Percentiles rank a stretch among this genome's conserved stretches.
Conservation (phyloP, 1,284 basidiomycete genomes). For the Apiotrichum sp. region DNA sequence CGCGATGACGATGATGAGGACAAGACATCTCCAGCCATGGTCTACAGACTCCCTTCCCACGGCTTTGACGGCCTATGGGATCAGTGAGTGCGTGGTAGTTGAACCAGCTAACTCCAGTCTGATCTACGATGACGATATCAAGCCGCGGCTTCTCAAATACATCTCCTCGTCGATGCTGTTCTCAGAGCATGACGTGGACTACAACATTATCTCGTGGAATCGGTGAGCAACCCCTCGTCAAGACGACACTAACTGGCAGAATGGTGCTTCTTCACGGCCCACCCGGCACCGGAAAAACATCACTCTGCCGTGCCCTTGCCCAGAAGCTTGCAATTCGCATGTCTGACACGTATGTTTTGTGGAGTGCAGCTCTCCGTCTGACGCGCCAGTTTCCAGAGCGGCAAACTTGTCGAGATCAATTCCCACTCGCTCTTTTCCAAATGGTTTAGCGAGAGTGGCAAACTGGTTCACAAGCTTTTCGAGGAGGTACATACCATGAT, state of each 20-base stretch:
- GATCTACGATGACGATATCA: slow-evolving; percentile 85
- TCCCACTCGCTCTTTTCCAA: slow-evolving; percentile 92
- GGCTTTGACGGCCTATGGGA: slow-evolving; percentile 83
- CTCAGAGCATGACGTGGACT: slow-evolving; percentile 81
- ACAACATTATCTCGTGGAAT: slow-evolving; percentile 92
- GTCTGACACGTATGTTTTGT: slow-evolving; percentile 59
- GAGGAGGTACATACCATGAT: slow-evolving; percentile 76
- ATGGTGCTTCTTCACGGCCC: slow-evolving; percentile 92
- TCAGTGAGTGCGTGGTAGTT: slow-evolving; percentile 37
- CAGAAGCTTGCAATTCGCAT: slow-evolving; percentile 92
- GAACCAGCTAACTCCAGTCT: slow-evolving; percentile 52
- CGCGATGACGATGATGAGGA: slow-evolving; percentile 59
- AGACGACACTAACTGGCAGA: slow-evolving; percentile 24
- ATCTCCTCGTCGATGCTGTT: slow-evolving; percentile 88
- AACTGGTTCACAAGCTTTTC: slow-evolving; percentile 92
- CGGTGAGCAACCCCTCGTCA: slow-evolving; percentile 48
- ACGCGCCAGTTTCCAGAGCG: slow-evolving; percentile 64
- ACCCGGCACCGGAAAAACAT: slow-evolving; percentile 96
- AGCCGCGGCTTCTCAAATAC: slow-evolving; percentile 80
- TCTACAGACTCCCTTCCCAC: slow-evolving; percentile 75
- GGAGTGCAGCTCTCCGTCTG: too few species aligned
- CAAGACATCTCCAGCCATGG: slow-evolving; percentile 74
- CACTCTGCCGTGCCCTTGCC: slow-evolving; percentile 84
- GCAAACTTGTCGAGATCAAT: slow-evolving; percentile 92
- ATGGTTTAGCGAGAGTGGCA: slow-evolving; percentile 98